A percentile compares a stretch with the other conserved stretches of the same genome.
Conservation (phyloP, 495 filamentous ascomycete species). For the Aspergillus nanangensis region DNA sequence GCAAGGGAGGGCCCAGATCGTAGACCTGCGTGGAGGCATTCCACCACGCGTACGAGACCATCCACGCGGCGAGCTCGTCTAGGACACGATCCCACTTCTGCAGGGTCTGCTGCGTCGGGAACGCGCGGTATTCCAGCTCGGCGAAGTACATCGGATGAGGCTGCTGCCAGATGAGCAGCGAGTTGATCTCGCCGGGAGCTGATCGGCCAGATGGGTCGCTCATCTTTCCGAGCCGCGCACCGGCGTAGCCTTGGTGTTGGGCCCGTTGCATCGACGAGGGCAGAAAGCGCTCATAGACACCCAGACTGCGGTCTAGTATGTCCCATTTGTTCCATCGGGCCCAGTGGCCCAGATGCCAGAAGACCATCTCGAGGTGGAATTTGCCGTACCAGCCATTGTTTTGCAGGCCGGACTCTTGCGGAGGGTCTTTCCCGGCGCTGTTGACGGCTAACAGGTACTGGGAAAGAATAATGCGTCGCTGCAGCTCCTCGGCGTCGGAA, state of each 20-base stretch:
- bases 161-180: slow-evolving; percentile 17
- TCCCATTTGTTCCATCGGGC: slow-evolving; percentile 46
- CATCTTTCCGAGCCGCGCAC: slow-evolving; percentile 57
- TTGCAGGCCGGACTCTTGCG: slow-evolving; percentile 13
- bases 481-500: slow-evolving; percentile 3
- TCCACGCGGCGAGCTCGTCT: slow-evolving; percentile 8
- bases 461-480: slow-evolving; percentile 12
- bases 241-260: slow-evolving; percentile 42
- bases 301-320: slow-evolving; percentile 38
- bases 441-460: slow-evolving; percentile 14
- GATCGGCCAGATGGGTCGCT: slow-evolving; percentile 50
- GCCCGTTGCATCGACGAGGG: slow-evolving; percentile 42
- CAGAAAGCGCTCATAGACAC: slow-evolving; percentile 44
- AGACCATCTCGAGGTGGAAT: slow-evolving; percentile 45
- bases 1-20: slow-evolving; percentile 16
- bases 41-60: slow-evolving; percentile 17
- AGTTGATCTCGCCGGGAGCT: slow-evolving; percentile 39
- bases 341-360: slow-evolving; percentile 52
- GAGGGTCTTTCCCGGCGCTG: slow-evolving; percentile 12
- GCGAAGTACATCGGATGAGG: slow-evolving; percentile 17
- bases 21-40: slow-evolving; percentile 13
- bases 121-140: slow-evolving; percentile 7
- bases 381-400: slow-evolving; percentile 22
- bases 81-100: slow-evolving; percentile 11
- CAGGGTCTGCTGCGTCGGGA: background rate